A percentile compares a stretch with the other conserved stretches of the same genome.
phyloP scores from a whole-genome alignment of 2,329 filamentous ascomycete genomes.

The Phyllosticta paracitricarpa region DNA sequence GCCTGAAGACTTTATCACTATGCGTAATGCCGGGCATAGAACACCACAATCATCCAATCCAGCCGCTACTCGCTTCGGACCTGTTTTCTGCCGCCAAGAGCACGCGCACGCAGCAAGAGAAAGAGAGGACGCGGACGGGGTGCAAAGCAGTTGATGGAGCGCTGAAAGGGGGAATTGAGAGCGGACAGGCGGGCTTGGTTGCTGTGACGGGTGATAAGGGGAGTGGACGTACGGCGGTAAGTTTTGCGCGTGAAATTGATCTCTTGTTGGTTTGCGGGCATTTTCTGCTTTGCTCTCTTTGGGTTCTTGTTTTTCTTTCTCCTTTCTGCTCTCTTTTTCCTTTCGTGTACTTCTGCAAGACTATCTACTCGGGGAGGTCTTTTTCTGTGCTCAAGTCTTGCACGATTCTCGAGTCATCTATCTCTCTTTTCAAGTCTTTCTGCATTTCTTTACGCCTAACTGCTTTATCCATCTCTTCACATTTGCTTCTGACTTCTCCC shows the following conservation, averaged over 20 bases:
- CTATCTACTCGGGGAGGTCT: too few species aligned
- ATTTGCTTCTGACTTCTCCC: not conserved
- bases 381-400: too few species aligned
- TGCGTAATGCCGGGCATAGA: not conserved
- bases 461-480: not conserved
- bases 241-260: conserved; percentile 5
- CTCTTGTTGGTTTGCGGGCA: not conserved
- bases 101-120: not conserved
- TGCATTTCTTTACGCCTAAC: not conserved
- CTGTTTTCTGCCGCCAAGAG: not conserved
- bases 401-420: not conserved
- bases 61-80: not conserved
- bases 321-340: too few species aligned
- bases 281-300: not conserved
- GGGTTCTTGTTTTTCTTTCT: too few species aligned
- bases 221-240: conserved; percentile 18
- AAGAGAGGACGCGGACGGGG: conserved; percentile 15
- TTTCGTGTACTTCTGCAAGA: too few species aligned
- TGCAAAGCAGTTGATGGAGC: conserved; percentile 25
- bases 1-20: too few species aligned
- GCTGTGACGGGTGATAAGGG: conserved; percentile 27
- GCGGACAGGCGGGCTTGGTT: conserved; percentile 22
- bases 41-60: not conserved
- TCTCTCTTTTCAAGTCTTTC: not conserved
- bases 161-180: conserved; percentile 29